Conservation (phyloP, 2,329 filamentous ascomycete genomes). For the Dactylellina haptotyla region DNA sequence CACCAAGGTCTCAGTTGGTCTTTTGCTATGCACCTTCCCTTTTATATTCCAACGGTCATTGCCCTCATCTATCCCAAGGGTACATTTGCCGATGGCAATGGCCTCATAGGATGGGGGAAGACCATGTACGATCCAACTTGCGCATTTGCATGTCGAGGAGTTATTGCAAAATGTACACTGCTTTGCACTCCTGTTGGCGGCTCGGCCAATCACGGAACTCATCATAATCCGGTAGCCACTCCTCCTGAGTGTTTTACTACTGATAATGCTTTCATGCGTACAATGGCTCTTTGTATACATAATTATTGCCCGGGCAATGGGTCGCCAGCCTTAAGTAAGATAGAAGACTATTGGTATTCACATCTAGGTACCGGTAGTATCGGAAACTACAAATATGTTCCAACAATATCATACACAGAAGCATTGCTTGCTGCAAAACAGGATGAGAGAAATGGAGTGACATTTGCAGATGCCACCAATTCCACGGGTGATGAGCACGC, state of each 20-base stretch:
- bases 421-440: conserved; percentile 45
- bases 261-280: conserved; percentile 59
- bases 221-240: conserved; percentile 56
- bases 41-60: background rate
- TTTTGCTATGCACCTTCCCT: conserved; percentile 1
- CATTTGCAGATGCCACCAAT: conserved; percentile 53
- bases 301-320: conserved; percentile 59
- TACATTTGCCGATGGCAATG: conserved; percentile 50
- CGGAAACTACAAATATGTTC: conserved; percentile 56
- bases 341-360: conserved; percentile 59
- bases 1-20: too few species aligned
- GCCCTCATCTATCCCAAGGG: background rate
- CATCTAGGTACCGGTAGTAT: conserved; percentile 59
- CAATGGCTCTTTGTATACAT: conserved; percentile 61
- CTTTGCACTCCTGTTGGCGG: conserved; percentile 58
- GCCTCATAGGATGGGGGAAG: conserved; percentile 61
- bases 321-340: conserved; percentile 43
- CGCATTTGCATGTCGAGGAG: conserved; percentile 59
- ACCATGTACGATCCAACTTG: conserved; percentile 61
- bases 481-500: conserved; percentile 57
- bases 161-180: conserved; percentile 58
- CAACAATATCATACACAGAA: conserved; percentile 59
- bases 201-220: conserved; percentile 57
- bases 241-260: conserved; percentile 59
- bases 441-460: conserved; percentile 17